Evolutionary conservation across 2,329 filamentous ascomycete species (phyloP), one percentile per base, ranked within the genome.

Genomic region (Talaromyces marneffei): DNA sequence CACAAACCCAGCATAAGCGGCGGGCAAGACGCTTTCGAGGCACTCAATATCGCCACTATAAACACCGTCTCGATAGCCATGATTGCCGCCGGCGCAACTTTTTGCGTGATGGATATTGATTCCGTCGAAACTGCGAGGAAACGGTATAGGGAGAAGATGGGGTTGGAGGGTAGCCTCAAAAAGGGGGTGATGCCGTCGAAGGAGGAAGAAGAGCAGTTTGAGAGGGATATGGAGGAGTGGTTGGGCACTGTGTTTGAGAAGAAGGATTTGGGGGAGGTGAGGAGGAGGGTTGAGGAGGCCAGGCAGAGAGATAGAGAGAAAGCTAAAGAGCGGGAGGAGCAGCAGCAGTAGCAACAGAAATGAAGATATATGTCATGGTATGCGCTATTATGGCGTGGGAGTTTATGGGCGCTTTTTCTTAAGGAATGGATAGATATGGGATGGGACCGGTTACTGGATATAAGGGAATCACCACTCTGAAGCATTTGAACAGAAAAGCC

Each of bases 21-120:
- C 7, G 82, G 85, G 1, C 72, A 89, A 40, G 87, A 97, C 65
- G 93, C 93, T 0, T 77, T 89, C 35, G 89, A 96, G 75, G 93
- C 93, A 0, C 79, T 99, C 23, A 89, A 87, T 54, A 79, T 97
- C 37, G 94, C 93, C 0, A 96, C 92, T 0, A 82, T 97, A 67
- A 96, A 96, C 68, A 90, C 94, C 12, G 70, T 87, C 33, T 89
- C 87, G 67, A 84, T 94, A 55, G 87, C 83, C 0, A 85, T 96
- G 73, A 85, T 95, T 82, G 76, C 83, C 8, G 82, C 85, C 0
- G 94, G 93, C 3, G 91, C 88, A 0, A 74, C 87, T 10, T 80
- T 90, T 64, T 96, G 88, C 82, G 87, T 85, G 0, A 85, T 94
- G 63, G 89, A 97, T 72, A 84, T 97, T 37, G 86, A 86, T 70